Evolutionary conservation across 495 filamentous ascomycete genomes (phyloP).

Genomic region (Podospora comata): DNA sequence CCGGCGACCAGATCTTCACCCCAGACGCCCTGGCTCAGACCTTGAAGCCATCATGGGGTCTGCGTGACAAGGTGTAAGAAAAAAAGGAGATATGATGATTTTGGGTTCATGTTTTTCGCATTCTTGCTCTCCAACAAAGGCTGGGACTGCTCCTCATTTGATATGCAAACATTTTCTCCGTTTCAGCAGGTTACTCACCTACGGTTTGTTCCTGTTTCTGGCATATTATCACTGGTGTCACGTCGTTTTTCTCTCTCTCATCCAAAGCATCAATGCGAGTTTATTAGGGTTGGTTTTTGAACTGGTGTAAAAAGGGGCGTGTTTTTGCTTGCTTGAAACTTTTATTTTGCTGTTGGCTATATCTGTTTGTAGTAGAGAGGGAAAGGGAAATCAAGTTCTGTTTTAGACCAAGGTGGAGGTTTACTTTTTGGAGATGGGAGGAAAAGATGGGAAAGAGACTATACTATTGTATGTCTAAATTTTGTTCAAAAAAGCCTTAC

Average conservation of each 20-base stretch:
- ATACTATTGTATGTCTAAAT: neutral
- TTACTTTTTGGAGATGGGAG: neutral
- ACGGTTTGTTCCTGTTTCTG: neutral
- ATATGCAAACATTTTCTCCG: neutral
- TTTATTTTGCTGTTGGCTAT: neutral
- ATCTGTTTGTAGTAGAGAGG: neutral
- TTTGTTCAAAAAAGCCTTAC: neutral
- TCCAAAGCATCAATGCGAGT: neutral
- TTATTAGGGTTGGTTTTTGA: neutral
- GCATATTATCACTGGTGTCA: neutral
- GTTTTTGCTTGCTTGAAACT: neutral
- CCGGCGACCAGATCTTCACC: conserved; percentile 77
- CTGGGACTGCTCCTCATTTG: neutral
- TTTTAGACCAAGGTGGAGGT: neutral
- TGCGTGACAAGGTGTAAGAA: conserved; percentile 40
- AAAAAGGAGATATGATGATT: neutral
- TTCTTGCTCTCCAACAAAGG: neutral
- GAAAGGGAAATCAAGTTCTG: neutral
- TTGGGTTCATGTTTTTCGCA: neutral
- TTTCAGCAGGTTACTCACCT: no score
- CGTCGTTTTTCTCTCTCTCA: neutral
- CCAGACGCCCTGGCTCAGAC: conserved; percentile 64
- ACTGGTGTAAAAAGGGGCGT: neutral
- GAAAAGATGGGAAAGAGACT: neutral
- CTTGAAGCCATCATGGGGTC: conserved; percentile 77